Percentiles rank a stretch among this genome's conserved stretches.
Conservation (phyloP, 1,284 basidiomycete species). For the Leccinum pachyderme region DNA sequence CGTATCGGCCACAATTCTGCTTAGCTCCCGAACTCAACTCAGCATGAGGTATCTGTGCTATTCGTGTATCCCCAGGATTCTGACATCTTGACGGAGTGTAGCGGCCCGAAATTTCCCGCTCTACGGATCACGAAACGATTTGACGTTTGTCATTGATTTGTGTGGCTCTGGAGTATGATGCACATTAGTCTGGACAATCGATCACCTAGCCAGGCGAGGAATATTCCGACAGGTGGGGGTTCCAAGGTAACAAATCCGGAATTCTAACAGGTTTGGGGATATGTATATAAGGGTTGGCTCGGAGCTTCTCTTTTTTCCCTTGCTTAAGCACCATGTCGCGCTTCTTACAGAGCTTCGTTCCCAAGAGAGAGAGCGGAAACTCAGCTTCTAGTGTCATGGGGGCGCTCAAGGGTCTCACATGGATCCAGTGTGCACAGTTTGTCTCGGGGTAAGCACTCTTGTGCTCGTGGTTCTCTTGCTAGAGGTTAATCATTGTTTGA, state of each 20-base stretch:
- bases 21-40: not conserved
- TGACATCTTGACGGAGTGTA: not conserved
- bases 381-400: slow-evolving; percentile 36
- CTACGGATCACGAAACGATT: not conserved
- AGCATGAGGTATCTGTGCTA: not conserved
- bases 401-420: slow-evolving; percentile 42
- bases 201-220: not conserved
- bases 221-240: not conserved
- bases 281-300: slow-evolving; percentile 17
- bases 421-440: slow-evolving; percentile 56
- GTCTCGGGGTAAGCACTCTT: slow-evolving; percentile 50
- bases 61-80: not conserved
- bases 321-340: slow-evolving; percentile 18
- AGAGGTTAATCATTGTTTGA: not conserved
- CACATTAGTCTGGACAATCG: not conserved
- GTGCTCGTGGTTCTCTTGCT: not conserved
- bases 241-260: not conserved
- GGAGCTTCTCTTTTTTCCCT: not conserved
- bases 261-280: not conserved
- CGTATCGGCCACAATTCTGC: not conserved
- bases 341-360: slow-evolving; percentile 42
- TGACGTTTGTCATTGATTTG: not conserved
- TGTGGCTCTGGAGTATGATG: not conserved
- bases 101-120: not conserved
- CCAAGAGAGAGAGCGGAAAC: slow-evolving; percentile 42